Conservation (phyloP, 306 rosid species). For the Abrus pulchellus region DNA sequence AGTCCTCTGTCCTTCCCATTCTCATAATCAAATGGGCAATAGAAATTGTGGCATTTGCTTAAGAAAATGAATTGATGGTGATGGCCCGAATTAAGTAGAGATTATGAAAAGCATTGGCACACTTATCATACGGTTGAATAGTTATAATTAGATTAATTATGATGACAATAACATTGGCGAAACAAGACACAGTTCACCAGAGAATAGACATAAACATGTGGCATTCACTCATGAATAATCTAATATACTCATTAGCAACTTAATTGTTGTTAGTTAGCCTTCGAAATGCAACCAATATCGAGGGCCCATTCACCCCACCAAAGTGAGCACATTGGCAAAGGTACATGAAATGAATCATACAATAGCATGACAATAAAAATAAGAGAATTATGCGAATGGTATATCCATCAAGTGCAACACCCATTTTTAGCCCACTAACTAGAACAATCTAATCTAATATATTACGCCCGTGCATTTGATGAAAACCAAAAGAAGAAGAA, state of each 20-base stretch:
- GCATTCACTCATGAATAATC: conserved; percentile 46
- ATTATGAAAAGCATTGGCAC: conserved; percentile 49
- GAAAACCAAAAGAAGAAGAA: conserved; percentile 36
- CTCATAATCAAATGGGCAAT: background rate
- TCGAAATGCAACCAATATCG: conserved; percentile 38
- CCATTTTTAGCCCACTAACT: conserved; percentile 52
- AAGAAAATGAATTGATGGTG: conserved; percentile 36
- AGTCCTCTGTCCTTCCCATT: conserved; percentile 19
- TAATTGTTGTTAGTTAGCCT: conserved; percentile 46
- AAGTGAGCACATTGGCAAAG: conserved; percentile 47
- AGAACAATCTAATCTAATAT: conserved; percentile 49
- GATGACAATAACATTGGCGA: conserved; percentile 41
- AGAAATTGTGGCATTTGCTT: conserved; percentile 14
- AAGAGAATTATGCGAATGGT: conserved; percentile 49
- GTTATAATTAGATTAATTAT: conserved; percentile 45
- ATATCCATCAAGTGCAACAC: conserved; percentile 55
- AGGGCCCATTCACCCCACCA: conserved; percentile 58
- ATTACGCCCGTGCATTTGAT: conserved; percentile 60
- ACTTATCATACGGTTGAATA: conserved; percentile 46
- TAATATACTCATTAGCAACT: conserved; percentile 40
- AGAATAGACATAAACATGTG: conserved; percentile 57
- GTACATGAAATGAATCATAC: conserved; percentile 47
- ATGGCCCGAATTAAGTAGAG: conserved; percentile 32
- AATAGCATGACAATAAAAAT: conserved; percentile 39
- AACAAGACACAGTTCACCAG: conserved; percentile 39